Evolutionary conservation across 1,284 basidiomycete genomes (phyloP), one percentile per base, ranked within the genome.

Genomic region (Agaricales sp.): DNA sequence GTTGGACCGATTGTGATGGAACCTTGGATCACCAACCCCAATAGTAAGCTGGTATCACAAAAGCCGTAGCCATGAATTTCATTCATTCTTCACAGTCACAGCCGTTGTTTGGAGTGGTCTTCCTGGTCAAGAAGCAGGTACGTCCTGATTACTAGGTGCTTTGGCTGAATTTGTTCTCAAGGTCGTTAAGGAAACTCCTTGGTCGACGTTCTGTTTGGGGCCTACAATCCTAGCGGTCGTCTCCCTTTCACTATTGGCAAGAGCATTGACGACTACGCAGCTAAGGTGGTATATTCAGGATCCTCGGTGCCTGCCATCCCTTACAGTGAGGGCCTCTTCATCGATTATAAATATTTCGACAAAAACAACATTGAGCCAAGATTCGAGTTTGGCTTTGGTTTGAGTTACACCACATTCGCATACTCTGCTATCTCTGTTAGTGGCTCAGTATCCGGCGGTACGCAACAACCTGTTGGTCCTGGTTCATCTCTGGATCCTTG

Each of bases 101-200:
- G 77, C 73, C 14, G 64, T 75, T 45, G 73, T 74, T 56, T 75
- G 72, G 74, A 73, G 75, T 50, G 75, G 79, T 12, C 58, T 82
- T 16, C 78, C 81, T 14, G 86, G 85, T 18, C 82, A 87, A 65
- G 84, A 88, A 68, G 78, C 80, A 20, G 85, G 70, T 69, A 25
- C 25, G 61, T 51, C 18, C 43, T 37, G 20, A 38, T 30, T 16
- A 41, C 21, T 13, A 39, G 51, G 4, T 60, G 49, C 45, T 55
- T 56, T 23, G 53, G 60, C n/a, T 57, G 25, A 13, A 22, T 12
- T 21, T 39, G 14, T 30, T 18, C 13, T 53, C 64, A 63, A 20
- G 67, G 67, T 25, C 30, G 8, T 41, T n/a, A 67, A 80, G 70
- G 80, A 2, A 82, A 83, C 56, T 64, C 73, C 3, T 62, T 87